These are phyloP conservation scores for Austropuccinia psidii DNA, from an alignment of 1,284 basidiomycete species.

Conservation along the genomic window DNA sequence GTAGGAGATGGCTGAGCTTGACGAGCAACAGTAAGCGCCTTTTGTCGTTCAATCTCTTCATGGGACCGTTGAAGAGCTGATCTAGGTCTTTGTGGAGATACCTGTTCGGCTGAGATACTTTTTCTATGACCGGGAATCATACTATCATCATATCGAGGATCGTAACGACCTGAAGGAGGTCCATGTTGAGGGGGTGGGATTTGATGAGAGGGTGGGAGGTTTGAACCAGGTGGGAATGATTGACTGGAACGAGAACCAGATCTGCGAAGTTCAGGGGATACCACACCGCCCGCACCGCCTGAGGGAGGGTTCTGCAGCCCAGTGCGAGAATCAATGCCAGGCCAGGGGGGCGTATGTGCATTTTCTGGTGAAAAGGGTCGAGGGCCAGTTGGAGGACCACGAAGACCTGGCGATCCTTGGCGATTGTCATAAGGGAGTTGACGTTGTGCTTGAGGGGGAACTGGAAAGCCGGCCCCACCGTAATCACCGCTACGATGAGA, in stretches of 20 bases:
- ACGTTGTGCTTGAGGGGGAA: slow-evolving; percentile 16
- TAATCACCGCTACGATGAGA: slow-evolving; percentile 13
- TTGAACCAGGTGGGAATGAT: background rate
- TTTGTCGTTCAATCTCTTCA: slow-evolving; percentile 20
- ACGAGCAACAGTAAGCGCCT: background rate
- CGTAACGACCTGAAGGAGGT: slow-evolving; percentile 25
- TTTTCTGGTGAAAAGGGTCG: slow-evolving; percentile 23
- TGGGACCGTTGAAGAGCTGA: slow-evolving; percentile 2
- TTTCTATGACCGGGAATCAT: slow-evolving; percentile 5
- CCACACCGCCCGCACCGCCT: background rate
- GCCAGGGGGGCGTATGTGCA: slow-evolving; percentile 12
- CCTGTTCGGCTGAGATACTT: background rate
- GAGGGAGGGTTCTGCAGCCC: background rate
- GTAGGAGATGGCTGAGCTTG: slow-evolving; percentile 34
- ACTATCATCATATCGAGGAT: slow-evolving; percentile 26
- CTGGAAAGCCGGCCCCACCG: slow-evolving; percentile 2
- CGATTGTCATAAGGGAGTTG: slow-evolving; percentile 26
- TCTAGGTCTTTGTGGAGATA: slow-evolving; percentile 10
- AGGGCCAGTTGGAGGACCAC: background rate
- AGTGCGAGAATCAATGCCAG: background rate
- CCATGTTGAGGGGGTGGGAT: background rate
- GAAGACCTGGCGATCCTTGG: slow-evolving; percentile 22
- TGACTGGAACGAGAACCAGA: slow-evolving; percentile 13
- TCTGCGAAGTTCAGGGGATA: slow-evolving; percentile 8
- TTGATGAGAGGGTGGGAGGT: background rate